phyloP scores from a whole-genome alignment of 2,329 filamentous ascomycete genomes.

The Arthroderma sp. region DNA sequence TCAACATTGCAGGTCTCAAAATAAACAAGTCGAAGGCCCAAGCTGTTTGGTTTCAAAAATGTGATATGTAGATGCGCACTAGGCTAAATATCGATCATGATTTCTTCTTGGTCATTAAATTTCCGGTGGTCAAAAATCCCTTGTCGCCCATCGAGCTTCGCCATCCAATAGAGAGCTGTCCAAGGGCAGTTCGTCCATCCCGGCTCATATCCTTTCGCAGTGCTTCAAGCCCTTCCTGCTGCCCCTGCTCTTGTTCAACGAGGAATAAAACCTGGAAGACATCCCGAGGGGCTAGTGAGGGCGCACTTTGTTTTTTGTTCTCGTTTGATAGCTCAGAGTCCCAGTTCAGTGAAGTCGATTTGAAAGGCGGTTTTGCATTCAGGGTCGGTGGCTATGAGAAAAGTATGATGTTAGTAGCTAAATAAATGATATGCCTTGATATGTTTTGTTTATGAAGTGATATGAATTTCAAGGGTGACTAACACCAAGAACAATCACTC shows the following conservation, averaged over 20 bases:
- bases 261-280: slow-evolving; percentile 53
- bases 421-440: not conserved
- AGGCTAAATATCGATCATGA: not conserved
- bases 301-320: slow-evolving; percentile 18
- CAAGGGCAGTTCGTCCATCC: slow-evolving; percentile 50
- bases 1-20: no score
- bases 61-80: no score
- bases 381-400: slow-evolving; percentile 30
- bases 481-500: slow-evolving; percentile 63
- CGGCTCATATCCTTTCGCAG: slow-evolving; percentile 35
- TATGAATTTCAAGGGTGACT: slow-evolving; percentile 7
- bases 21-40: no score
- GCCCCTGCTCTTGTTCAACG: slow-evolving; percentile 40
- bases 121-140: slow-evolving; percentile 78
- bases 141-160: slow-evolving; percentile 77
- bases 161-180: slow-evolving; percentile 78
- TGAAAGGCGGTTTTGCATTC: slow-evolving; percentile 41
- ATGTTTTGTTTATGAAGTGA: slow-evolving; percentile 4
- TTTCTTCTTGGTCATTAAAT: slow-evolving; percentile 42
- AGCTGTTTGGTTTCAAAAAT: no score
- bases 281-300: slow-evolving; percentile 47
- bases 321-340: slow-evolving; percentile 24
- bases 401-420: not conserved
- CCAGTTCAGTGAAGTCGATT: slow-evolving; percentile 42
- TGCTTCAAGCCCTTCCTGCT: slow-evolving; percentile 39